Conservation (phyloP, 768 basidiomycete genomes). For the Arthromyces matolae region DNA sequence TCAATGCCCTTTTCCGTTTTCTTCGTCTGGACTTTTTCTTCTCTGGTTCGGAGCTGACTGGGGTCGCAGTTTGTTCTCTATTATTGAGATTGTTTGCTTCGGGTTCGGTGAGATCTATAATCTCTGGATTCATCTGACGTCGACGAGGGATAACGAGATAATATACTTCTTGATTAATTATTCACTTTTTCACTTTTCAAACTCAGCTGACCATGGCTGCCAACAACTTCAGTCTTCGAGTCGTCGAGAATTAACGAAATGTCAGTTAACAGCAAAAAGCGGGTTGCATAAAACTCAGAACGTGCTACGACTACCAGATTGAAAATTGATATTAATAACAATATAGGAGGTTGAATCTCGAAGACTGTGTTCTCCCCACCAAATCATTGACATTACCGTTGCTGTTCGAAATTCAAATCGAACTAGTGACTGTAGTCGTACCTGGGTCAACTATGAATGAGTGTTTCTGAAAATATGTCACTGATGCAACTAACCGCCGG, state of each 20-base stretch:
- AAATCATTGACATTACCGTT: neutral
- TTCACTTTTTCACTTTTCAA: conserved; percentile 9
- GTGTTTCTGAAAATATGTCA: neutral
- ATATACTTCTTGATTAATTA: neutral
- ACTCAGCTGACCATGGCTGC: conserved; percentile 13
- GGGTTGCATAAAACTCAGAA: too few species aligned
- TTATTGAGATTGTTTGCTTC: neutral
- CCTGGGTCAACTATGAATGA: conserved; percentile 17
- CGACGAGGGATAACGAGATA: neutral
- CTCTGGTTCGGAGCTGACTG: conserved; percentile 1
- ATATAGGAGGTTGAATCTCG: conserved; percentile 9
- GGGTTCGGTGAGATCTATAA: conserved; percentile 31
- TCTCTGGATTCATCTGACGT: conserved; percentile 16
- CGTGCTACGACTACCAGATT: too few species aligned
- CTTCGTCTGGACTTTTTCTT: conserved; percentile 21
- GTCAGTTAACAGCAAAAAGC: too few species aligned
- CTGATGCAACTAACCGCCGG: conserved; percentile 53
- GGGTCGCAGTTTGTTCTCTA: neutral
- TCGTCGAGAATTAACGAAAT: too few species aligned
- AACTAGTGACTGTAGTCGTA: conserved; percentile 42
- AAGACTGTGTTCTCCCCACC: neutral
- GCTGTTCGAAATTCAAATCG: neutral
- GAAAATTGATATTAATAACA: neutral
- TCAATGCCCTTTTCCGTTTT: conserved; percentile 24
- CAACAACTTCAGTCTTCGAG: too few species aligned